Evolutionary conservation across 2,329 filamentous ascomycete genomes (phyloP).

Genomic region (Fusarium clavum): DNA sequence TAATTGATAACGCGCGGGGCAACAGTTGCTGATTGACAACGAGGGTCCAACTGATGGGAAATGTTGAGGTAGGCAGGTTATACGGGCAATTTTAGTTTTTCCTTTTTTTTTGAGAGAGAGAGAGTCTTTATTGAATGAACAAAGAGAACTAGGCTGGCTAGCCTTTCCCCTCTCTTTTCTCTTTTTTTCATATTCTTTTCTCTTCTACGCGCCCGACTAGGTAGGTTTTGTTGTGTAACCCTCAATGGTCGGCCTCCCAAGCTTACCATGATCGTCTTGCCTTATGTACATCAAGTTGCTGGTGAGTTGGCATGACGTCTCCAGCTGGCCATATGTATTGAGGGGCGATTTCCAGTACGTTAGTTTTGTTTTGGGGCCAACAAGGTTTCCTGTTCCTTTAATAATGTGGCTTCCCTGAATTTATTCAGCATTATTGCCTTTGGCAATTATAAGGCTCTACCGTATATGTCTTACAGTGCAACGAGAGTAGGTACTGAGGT

Average conservation of each 20-base stretch:
- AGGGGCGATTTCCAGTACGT: background rate
- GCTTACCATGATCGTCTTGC: background rate
- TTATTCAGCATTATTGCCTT: background rate
- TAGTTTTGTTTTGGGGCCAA: slow-evolving; percentile 13
- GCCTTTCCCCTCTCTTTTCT: background rate
- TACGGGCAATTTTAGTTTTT: background rate
- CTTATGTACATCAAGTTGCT: background rate
- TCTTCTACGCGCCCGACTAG: background rate
- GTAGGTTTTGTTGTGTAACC: slow-evolving; percentile 10
- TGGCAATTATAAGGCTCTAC: background rate
- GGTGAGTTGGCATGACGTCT: slow-evolving; percentile 21
- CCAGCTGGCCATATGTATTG: background rate
- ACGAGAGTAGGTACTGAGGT: background rate
- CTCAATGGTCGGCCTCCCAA: slow-evolving; percentile 39
- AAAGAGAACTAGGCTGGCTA: background rate
- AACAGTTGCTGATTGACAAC: background rate
- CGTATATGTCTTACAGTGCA: background rate
- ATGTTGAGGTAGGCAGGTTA: background rate
- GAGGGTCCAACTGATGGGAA: background rate
- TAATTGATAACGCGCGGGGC: background rate
- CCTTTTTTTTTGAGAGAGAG: background rate
- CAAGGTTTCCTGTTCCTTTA: background rate
- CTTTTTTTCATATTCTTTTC: background rate
- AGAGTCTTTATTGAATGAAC: background rate
- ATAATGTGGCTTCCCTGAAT: background rate